Evolutionary conservation across 116 monocot species (phyloP).

Genomic region (Papilionanthe hybrid): DNA sequence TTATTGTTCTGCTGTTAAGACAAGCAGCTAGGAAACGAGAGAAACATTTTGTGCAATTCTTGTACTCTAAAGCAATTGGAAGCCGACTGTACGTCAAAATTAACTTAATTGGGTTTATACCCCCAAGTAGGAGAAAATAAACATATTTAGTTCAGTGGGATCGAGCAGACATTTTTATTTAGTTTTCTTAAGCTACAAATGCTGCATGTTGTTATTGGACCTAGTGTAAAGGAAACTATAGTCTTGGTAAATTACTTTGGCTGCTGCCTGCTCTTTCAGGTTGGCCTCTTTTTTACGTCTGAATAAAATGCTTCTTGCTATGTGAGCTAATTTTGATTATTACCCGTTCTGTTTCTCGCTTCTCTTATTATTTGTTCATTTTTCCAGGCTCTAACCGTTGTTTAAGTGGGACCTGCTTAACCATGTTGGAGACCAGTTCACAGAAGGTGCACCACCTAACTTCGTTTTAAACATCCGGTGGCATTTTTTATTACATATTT

Average conservation of each 20-base stretch:
- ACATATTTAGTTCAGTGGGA: neutral
- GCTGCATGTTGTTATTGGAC: neutral
- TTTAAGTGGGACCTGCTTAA: neutral
- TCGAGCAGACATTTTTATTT: neutral
- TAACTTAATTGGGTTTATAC: neutral
- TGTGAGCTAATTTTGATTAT: neutral
- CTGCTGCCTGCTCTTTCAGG: neutral
- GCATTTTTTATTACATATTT: slow-evolving; percentile 8
- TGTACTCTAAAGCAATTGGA: neutral
- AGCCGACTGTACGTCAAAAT: neutral
- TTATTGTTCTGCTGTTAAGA: too few relatives aligned
- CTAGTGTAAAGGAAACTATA: neutral
- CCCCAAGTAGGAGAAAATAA: neutral
- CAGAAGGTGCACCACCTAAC: slow-evolving; percentile 13
- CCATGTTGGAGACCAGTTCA: slow-evolving; percentile 6
- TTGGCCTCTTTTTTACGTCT: neutral
- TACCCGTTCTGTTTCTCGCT: neutral
- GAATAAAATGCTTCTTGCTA: neutral
- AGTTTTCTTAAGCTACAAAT: neutral
- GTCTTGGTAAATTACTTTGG: neutral
- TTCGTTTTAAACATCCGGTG: slow-evolving; percentile 2
- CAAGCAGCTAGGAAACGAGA: neutral
- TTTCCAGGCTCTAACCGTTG: slow-evolving; percentile 9
- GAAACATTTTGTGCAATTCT: neutral
- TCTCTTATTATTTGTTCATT: neutral